Evolutionary conservation across 805 yeast genomes (phyloP).

Genomic region (Schwanniomyces polymorphus): DNA sequence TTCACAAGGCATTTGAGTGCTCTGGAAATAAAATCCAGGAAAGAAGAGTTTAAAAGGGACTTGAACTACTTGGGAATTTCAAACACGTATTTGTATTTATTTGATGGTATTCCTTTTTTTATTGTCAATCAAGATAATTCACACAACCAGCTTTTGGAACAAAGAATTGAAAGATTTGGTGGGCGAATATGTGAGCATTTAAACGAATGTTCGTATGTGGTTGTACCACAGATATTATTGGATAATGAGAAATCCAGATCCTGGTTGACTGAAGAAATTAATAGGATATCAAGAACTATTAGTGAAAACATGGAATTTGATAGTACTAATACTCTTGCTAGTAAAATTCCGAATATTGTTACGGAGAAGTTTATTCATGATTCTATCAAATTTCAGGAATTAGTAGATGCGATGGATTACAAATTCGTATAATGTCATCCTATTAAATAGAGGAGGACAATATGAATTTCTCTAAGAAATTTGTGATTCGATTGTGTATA

Average conservation of each 20-base stretch:
- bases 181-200: constrained; percentile 21
- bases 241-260: constrained; percentile 7
- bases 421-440: constrained; percentile 9
- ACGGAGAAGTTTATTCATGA: constrained; percentile 29
- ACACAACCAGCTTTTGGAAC: background rate
- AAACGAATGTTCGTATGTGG: constrained; percentile 35
- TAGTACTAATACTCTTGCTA: constrained; percentile 5
- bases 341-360: constrained; percentile 36
- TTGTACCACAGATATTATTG: constrained; percentile 24
- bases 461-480: too few relatives aligned
- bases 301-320: constrained; percentile 12
- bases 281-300: constrained; percentile 14
- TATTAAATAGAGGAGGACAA: background rate
- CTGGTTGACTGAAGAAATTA: constrained; percentile 5
- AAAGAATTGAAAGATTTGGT: constrained; percentile 48
- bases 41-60: constrained; percentile 11
- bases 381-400: constrained; percentile 19
- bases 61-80: constrained; percentile 9
- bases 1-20: constrained; percentile 12
- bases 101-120: constrained; percentile 33
- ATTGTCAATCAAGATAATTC: constrained; percentile 16
- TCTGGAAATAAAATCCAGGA: constrained; percentile 7
- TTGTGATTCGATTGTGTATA: too few relatives aligned
- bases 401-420: constrained; percentile 32
- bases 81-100: constrained; percentile 29